Evolutionary conservation across 106 monocot genomes (phyloP).

Genomic region (Cymbidium sinense): DNA sequence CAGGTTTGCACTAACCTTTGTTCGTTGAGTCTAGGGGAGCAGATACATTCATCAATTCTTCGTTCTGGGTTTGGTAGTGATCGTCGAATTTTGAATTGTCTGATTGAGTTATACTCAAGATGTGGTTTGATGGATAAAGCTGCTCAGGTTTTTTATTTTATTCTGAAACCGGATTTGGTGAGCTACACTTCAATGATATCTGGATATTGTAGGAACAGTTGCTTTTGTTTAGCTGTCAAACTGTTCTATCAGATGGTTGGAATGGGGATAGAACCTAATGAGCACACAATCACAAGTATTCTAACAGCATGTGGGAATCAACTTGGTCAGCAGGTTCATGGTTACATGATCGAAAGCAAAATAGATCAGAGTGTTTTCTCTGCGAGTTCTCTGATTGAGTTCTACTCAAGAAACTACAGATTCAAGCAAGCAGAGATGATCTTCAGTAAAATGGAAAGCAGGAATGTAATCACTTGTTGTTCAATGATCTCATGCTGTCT

Average conservation of each 20-base stretch:
- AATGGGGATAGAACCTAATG: slow-evolving; percentile 44
- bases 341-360: slow-evolving; percentile 59
- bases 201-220: slow-evolving; percentile 34
- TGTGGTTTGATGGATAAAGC: slow-evolving; percentile 38
- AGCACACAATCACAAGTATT: slow-evolving; percentile 52
- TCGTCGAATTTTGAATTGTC: slow-evolving; percentile 25
- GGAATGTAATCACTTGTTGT: slow-evolving; percentile 65
- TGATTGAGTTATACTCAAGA: slow-evolving; percentile 59
- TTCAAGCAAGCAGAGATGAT: slow-evolving; percentile 23
- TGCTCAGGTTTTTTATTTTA: slow-evolving; percentile 24
- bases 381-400: slow-evolving; percentile 47
- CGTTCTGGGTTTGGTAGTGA: slow-evolving; percentile 31
- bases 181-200: slow-evolving; percentile 62
- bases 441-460: slow-evolving; percentile 31
- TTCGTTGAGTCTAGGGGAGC: slow-evolving; percentile 24
- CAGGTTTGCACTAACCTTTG: slow-evolving; percentile 29
- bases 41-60: slow-evolving; percentile 46
- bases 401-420: slow-evolving; percentile 46
- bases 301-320: slow-evolving; percentile 32
- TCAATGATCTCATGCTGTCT: slow-evolving; percentile 64
- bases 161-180: slow-evolving; percentile 37
- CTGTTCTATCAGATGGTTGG: slow-evolving; percentile 39
- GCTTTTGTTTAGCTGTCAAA: slow-evolving; percentile 24
- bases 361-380: slow-evolving; percentile 30
- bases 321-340: slow-evolving; percentile 73